Base-by-base conservation (phyloP, 2,329 filamentous ascomycete species). In the Nigrospora osmanthi region DNA sequence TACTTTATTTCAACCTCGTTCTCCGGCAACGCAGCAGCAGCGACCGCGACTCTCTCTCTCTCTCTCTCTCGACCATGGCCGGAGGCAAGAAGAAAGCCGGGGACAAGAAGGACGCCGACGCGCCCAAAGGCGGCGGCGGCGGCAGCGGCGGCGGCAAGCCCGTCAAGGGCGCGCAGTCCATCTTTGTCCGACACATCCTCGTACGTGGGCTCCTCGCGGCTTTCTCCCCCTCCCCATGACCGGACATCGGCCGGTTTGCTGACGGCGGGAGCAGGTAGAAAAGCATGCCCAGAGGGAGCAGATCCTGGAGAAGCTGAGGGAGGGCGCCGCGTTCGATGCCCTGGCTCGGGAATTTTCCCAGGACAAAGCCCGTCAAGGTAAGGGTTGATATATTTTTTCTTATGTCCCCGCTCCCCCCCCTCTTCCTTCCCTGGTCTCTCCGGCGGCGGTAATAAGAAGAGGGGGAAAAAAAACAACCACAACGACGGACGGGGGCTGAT, bases 151-250 rank as follows among this genome's bases (percentile, higher is more conserved):
- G 71, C 45, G 59, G 59, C 30, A 38, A 47, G 15, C 76, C 76
- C 53, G 66, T 71, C 46, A 85, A 82, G 58, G 73, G 79, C 19
- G 82, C 81, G 1, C 80, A 83, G 56, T 73, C 72, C 47, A 85
- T 89, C 66, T 87, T 87, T 57, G 83, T 85, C 43, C 77, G 85
- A 35, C 85, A 89, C 62, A 87, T 89, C 47, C 63, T 87, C 56
- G 75, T 76, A 53, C 43, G 63, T 36, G 17, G 40, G n/a, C 13
- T 16, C 23, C 13, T 23, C 39, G 19, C 19, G 19, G 19, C 19
- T n/a, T n/a, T n/a, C n/a, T n/a, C n/a, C n/a, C 19, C 49, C n/a
- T 31, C 15, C 15, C 11, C 33, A 31, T n/a, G 4, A n/a, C 11
- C 30, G 2, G 2, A 13, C 35, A 5, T 5, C 23, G 38, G 13